These are phyloP conservation scores for Peronospora tabacina DNA, from an alignment of 352 stramenopile genomes.

Conservation along the genomic window DNA sequence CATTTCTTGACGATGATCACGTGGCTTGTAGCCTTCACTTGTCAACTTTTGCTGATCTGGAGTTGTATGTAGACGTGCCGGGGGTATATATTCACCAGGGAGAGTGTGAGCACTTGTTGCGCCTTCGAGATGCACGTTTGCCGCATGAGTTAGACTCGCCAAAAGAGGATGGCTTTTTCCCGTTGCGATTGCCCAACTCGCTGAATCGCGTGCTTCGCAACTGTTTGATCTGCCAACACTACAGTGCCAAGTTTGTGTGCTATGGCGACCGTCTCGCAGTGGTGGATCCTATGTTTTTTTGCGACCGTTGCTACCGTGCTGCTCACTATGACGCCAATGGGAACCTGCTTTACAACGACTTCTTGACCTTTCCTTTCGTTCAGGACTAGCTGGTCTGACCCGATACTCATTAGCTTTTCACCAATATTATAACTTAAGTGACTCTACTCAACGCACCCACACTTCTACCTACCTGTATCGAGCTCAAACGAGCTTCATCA, in stretches of 20 bases:
- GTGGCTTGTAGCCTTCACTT: constrained; percentile 29
- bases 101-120: constrained; percentile 67
- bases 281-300: constrained; percentile 74
- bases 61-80: constrained; percentile 45
- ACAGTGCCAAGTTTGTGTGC: constrained; percentile 70
- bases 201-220: constrained; percentile 45
- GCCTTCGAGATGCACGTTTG: constrained; percentile 55
- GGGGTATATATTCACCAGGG: constrained; percentile 70
- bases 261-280: constrained; percentile 60
- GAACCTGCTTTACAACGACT: constrained; percentile 57
- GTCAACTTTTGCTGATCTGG: constrained; percentile 43
- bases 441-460: constrained; percentile 5
- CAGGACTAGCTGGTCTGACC: constrained; percentile 39
- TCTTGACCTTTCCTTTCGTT: constrained; percentile 62
- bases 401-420: constrained; percentile 1
- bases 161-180: constrained; percentile 34
- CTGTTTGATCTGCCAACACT: constrained; percentile 68
- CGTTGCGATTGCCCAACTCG: constrained; percentile 51
- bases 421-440: constrained; percentile 25
- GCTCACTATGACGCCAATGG: constrained; percentile 54
- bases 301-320: constrained; percentile 57
- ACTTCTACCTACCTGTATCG: constrained; percentile 5
- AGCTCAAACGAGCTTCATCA: constrained; percentile 22
- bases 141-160: constrained; percentile 43
- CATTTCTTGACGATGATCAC: constrained; percentile 1